Percentiles rank a stretch among this genome's conserved stretches.
Conservation (phyloP, 2,329 filamentous ascomycete species). For the Westerdykella ornata region DNA sequence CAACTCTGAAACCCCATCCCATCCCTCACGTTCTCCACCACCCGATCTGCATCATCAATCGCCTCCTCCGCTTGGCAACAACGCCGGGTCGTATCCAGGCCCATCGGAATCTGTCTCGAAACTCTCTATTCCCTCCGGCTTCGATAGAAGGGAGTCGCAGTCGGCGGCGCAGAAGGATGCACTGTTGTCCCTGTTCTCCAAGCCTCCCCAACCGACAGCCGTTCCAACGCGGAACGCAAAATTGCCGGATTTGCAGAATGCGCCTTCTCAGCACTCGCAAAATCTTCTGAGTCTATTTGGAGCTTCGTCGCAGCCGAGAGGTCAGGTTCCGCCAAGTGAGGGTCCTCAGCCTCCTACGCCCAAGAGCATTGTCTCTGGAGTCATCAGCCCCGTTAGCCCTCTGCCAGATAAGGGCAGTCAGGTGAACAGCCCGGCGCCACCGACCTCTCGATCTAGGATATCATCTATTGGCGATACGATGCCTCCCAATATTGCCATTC, state of each 20-base stretch:
- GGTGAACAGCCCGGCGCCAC: conserved; percentile 22
- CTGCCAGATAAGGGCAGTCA: conserved; percentile 24
- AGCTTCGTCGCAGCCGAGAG: conserved; percentile 4
- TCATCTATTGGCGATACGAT: conserved; percentile 28
- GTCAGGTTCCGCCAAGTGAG: conserved; percentile 14
- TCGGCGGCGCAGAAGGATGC: conserved; percentile 29
- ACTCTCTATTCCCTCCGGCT: conserved; percentile 4
- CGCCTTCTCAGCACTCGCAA: conserved; percentile 1
- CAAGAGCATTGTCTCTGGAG: conserved; percentile 27
- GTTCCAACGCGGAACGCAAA: conserved; percentile 8
- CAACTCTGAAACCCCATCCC: not conserved
- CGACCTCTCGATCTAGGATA: conserved; percentile 28
- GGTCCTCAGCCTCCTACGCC: conserved; percentile 25
- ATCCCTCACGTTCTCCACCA: not conserved
- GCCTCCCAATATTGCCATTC: conserved; percentile 16
- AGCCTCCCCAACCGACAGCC: conserved; percentile 13
- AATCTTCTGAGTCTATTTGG: conserved; percentile 4
- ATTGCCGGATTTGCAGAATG: conserved; percentile 9
- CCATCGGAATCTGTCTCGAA: conserved; percentile 8
- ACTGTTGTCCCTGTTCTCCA: conserved; percentile 35
- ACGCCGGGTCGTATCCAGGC: not conserved
- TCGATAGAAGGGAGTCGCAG: conserved; percentile 24
- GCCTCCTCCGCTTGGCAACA: not conserved
- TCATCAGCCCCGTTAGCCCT: conserved; percentile 36
- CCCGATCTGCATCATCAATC: not conserved